A percentile compares a stretch with the other conserved stretches of the same genome.
phyloP scores from a whole-genome alignment of 306 rosid genomes.

The Casuarina glauca region DNA sequence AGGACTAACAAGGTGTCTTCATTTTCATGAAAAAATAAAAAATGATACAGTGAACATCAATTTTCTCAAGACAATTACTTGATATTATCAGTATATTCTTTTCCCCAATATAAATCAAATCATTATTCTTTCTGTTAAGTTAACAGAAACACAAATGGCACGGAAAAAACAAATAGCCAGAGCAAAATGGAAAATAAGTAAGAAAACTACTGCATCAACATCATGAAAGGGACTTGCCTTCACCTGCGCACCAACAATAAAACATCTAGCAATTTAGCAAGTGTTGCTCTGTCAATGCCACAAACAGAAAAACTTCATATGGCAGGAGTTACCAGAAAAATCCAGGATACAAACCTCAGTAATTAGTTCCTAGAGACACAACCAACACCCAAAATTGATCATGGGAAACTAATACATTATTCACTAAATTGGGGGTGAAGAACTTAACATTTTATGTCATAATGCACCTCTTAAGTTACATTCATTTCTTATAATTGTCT shows the following conservation, averaged over 20 bases:
- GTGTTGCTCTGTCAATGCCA: background rate
- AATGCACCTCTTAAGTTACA: constrained; percentile 1
- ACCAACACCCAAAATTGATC: background rate
- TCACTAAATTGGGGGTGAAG: background rate
- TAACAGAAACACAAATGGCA: background rate
- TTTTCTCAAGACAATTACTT: background rate
- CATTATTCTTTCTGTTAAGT: background rate
- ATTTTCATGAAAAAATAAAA: background rate
- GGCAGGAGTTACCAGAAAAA: too few relatives aligned
- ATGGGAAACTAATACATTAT: background rate
- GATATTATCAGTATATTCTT: background rate
- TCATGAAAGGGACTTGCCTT: too few relatives aligned
- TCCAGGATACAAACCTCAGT: too few relatives aligned
- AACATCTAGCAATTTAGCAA: background rate
- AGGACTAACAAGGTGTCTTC: background rate
- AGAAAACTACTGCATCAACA: background rate
- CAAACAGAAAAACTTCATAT: too few relatives aligned
- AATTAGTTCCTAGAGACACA: too few relatives aligned
- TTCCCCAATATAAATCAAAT: background rate
- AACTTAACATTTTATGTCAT: background rate
- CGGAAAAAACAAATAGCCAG: background rate
- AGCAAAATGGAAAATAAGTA: background rate
- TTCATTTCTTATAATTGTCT: background rate
- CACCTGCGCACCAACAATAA: background rate
- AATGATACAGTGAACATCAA: background rate